phyloP scores from a whole-genome alignment of 2,329 filamentous ascomycete species.

The Colletotrichum tanaceti region DNA sequence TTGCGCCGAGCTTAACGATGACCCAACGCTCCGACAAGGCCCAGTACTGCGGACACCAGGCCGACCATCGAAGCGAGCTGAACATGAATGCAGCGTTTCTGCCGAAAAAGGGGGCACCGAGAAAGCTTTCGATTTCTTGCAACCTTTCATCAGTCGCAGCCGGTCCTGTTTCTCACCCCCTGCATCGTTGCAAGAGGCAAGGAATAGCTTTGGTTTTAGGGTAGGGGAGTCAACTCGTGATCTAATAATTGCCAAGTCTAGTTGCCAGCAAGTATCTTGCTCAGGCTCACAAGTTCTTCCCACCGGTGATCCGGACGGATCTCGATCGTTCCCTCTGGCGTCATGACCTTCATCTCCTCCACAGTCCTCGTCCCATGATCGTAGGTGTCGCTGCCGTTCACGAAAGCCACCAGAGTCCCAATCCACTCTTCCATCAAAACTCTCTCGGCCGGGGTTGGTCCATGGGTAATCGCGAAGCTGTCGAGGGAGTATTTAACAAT shows the following conservation, averaged over 20 bases:
- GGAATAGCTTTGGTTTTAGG: too few species aligned
- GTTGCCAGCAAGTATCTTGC: conserved; percentile 46
- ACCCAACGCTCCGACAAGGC: background rate
- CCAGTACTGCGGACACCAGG: conserved; percentile 12
- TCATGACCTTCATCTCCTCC: conserved; percentile 52
- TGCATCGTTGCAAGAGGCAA: too few species aligned
- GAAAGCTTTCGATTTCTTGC: background rate
- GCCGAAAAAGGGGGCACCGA: too few species aligned
- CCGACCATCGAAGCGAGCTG: conserved; percentile 9
- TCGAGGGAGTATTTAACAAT: too few species aligned
- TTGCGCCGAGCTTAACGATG: background rate
- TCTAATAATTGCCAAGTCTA: too few species aligned
- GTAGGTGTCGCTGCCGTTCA: conserved; percentile 47
- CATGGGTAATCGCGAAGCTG: conserved; percentile 54
- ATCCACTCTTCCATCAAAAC: conserved; percentile 55
- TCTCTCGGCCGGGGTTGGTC: conserved; percentile 50
- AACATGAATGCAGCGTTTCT: background rate
- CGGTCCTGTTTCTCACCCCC: too few species aligned
- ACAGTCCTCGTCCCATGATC: conserved; percentile 50
- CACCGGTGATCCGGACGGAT: conserved; percentile 51
- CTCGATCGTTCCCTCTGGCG: conserved; percentile 48
- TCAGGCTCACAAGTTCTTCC: conserved; percentile 47
- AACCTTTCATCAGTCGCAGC: too few species aligned
- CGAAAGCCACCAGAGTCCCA: conserved; percentile 51
- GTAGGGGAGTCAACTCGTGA: too few species aligned